phyloP scores from a whole-genome alignment of 2,329 filamentous ascomycete species.

The Fusarium bactridioides region DNA sequence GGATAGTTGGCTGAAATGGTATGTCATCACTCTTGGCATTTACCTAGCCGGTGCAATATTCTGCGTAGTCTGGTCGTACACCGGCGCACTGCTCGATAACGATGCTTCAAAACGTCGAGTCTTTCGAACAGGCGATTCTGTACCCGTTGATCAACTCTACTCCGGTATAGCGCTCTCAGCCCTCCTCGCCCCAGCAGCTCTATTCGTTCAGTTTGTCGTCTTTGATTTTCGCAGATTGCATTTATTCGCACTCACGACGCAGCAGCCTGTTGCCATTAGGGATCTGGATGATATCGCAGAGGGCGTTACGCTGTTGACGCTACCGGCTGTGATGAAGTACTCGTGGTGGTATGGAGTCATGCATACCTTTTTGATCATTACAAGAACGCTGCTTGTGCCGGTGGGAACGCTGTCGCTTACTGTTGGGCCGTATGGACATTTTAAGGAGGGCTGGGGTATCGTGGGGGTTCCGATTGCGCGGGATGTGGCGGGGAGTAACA shows the following conservation, averaged over 20 bases:
- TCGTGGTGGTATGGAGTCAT: slow-evolving; percentile 38
- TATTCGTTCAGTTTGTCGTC: slow-evolving; percentile 26
- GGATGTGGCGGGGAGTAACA: slow-evolving; percentile 1
- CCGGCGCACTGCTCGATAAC: slow-evolving; percentile 19
- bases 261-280: slow-evolving; percentile 15
- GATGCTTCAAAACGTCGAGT: slow-evolving; percentile 33
- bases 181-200: slow-evolving; percentile 11
- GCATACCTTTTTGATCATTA: slow-evolving; percentile 25
- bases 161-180: slow-evolving; percentile 29
- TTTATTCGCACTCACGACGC: slow-evolving; percentile 23
- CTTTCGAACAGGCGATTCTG: slow-evolving; percentile 13
- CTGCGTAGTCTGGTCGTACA: slow-evolving; percentile 27
- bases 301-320: slow-evolving; percentile 21
- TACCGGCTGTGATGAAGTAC: slow-evolving; percentile 23
- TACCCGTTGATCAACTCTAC: slow-evolving; percentile 29
- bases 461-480: slow-evolving; percentile 21
- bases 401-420: slow-evolving; percentile 31
- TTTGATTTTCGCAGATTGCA: slow-evolving; percentile 33
- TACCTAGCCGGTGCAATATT: slow-evolving; percentile 16
- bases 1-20: slow-evolving; percentile 24
- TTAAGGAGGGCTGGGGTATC: slow-evolving; percentile 12
- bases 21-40: slow-evolving; percentile 16
- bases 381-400: slow-evolving; percentile 20
- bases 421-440: slow-evolving; percentile 20
- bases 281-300: slow-evolving; percentile 32